These are phyloP conservation scores for Bipolaris gigantea DNA, from an alignment of 2,329 filamentous ascomycete genomes.

Conservation along the genomic window DNA sequence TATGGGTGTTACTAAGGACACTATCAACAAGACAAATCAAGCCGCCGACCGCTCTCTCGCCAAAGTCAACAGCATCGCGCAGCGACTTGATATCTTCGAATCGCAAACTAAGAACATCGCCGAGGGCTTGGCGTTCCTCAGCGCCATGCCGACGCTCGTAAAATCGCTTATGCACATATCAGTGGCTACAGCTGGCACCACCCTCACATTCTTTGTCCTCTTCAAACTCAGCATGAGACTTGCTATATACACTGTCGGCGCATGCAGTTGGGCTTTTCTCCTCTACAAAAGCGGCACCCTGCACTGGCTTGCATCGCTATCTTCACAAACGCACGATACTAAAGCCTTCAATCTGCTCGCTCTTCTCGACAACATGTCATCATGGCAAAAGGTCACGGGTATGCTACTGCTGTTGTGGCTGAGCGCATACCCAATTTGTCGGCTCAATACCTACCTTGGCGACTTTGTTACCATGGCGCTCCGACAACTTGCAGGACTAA, in stretches of 20 bases:
- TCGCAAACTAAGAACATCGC: conserved; percentile 27
- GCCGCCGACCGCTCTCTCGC: conserved; percentile 16
- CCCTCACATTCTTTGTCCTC: conserved; percentile 18
- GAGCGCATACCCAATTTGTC: conserved; percentile 22
- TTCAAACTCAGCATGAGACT: conserved; percentile 22
- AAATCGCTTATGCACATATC: conserved; percentile 10
- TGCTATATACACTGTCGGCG: conserved; percentile 20
- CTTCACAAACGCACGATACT: neutral
- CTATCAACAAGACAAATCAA: conserved; percentile 17
- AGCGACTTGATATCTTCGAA: conserved; percentile 21
- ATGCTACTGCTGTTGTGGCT: conserved; percentile 22
- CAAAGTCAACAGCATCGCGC: conserved; percentile 22
- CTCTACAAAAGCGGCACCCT: conserved; percentile 20
- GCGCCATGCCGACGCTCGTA: conserved; percentile 17
- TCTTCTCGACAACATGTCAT: conserved; percentile 3
- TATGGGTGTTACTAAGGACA: conserved; percentile 15
- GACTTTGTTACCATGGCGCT: neutral
- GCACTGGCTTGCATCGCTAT: conserved; percentile 12
- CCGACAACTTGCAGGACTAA: conserved; percentile 7
- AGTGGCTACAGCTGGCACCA: conserved; percentile 9
- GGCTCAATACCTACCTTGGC: conserved; percentile 19
- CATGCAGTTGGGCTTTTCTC: conserved; percentile 22
- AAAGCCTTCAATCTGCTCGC: neutral
- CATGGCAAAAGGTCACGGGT: conserved; percentile 20
- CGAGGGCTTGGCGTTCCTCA: conserved; percentile 28